phyloP scores from a whole-genome alignment of 352 stramenopile species.

The Globisporangium perplexum region DNA sequence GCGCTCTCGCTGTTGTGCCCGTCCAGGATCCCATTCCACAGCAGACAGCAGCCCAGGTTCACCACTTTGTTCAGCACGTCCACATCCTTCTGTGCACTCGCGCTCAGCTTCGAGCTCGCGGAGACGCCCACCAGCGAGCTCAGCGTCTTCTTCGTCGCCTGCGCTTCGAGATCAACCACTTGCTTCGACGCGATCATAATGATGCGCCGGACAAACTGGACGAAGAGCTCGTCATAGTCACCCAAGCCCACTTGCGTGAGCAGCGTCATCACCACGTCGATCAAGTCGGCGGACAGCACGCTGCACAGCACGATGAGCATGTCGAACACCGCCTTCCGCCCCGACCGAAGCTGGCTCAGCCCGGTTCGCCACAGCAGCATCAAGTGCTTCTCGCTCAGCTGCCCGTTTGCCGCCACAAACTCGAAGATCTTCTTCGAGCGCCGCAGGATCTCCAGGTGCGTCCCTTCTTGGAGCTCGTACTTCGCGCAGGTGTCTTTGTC shows the following conservation, averaged over 20 bases:
- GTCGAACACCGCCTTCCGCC: constrained; percentile 66
- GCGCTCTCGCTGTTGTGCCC: constrained; percentile 2
- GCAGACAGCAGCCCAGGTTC: constrained; percentile 60
- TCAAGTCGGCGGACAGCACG: constrained; percentile 61
- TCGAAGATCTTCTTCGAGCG: constrained; percentile 64
- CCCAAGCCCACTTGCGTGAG: constrained; percentile 62
- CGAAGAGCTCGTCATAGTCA: constrained; percentile 74
- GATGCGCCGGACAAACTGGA: constrained; percentile 76
- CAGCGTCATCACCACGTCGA: constrained; percentile 72
- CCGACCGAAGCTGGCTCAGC: constrained; percentile 59
- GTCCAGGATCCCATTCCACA: constrained; percentile 67
- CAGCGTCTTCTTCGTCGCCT: constrained; percentile 65
- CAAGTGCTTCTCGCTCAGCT: constrained; percentile 63
- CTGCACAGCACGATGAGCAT: constrained; percentile 61
- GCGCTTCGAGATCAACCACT: constrained; percentile 58
- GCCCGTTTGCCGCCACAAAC: constrained; percentile 48
- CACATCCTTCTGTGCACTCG: constrained; percentile 54
- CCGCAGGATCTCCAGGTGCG: constrained; percentile 81
- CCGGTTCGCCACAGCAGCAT: constrained; percentile 72
- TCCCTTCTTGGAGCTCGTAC: constrained; percentile 68
- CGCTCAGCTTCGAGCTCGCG: constrained; percentile 33
- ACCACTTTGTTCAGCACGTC: constrained; percentile 75
- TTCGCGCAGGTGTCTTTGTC: constrained; percentile 58
- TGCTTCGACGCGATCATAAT: constrained; percentile 70
- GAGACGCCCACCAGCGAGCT: constrained; percentile 55